These are phyloP conservation scores for Raphanus hybrid DNA, from an alignment of 441 rosid genomes.

Conservation along the genomic window DNA sequence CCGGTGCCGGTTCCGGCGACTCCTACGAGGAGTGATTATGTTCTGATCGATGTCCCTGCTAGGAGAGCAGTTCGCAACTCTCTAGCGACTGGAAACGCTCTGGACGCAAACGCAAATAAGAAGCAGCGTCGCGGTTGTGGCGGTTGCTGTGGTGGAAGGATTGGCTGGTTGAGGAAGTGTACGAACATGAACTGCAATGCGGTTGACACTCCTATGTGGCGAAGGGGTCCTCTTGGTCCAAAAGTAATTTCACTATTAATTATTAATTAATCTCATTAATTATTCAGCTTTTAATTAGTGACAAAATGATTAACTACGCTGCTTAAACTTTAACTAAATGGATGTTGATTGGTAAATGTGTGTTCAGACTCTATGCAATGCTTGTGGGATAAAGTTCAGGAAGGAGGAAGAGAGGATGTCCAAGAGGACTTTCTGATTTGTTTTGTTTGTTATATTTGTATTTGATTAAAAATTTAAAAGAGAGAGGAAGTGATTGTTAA, in stretches of 20 bases:
- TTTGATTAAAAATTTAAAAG: neutral
- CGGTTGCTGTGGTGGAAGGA: neutral
- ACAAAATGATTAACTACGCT: slow-evolving; percentile 1
- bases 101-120: neutral
- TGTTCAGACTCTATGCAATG: slow-evolving; percentile 43
- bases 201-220: slow-evolving; percentile 42
- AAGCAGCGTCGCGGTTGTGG: neutral
- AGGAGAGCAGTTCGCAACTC: slow-evolving; percentile 26
- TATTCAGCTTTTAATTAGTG: slow-evolving; percentile 1
- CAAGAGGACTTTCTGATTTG: neutral
- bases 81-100: neutral
- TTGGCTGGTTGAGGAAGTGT: neutral
- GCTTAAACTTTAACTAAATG: neutral
- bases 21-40: slow-evolving; percentile 22
- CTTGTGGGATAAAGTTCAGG: slow-evolving; percentile 47
- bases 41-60: slow-evolving; percentile 35
- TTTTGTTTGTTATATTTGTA: slow-evolving; percentile 7
- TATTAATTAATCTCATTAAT: neutral
- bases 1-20: neutral
- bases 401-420: slow-evolving; percentile 35
- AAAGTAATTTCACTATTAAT: slow-evolving; percentile 25
- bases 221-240: slow-evolving; percentile 45
- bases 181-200: slow-evolving; percentile 39
- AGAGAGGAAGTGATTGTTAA: neutral
- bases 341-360: slow-evolving; percentile 2